Evolutionary conservation across 768 basidiomycete species (phyloP).

Genomic region (Lactifluus piperatus): DNA sequence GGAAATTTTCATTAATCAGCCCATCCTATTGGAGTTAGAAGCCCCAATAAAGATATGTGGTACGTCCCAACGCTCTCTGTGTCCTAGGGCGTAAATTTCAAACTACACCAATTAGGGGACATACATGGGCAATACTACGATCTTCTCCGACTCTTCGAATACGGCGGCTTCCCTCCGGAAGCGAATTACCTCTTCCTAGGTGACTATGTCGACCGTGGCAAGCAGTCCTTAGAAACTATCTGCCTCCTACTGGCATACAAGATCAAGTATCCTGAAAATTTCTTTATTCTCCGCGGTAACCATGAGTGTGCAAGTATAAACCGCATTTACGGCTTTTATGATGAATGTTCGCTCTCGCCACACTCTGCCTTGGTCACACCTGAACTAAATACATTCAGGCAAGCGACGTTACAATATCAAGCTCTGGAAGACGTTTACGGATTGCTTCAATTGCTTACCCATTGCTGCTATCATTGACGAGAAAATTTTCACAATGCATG

Average conservation of each 20-base stretch:
- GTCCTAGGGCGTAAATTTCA: background rate
- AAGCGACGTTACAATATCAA: slow-evolving; percentile 99
- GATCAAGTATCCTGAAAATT: slow-evolving; percentile 99
- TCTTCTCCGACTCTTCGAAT: slow-evolving; percentile 94
- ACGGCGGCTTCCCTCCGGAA: slow-evolving; percentile 99
- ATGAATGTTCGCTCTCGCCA: slow-evolving; percentile 71
- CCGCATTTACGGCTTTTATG: slow-evolving; percentile 99
- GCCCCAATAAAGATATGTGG: slow-evolving; percentile 99
- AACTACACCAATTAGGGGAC: slow-evolving; percentile 53
- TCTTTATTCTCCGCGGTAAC: slow-evolving; percentile 98
- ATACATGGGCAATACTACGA: slow-evolving; percentile 99
- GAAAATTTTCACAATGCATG: slow-evolving; percentile 99
- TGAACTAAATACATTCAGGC: slow-evolving; percentile 42
- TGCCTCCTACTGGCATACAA: slow-evolving; percentile 98
- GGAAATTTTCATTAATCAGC: slow-evolving; percentile 99
- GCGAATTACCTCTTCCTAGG: slow-evolving; percentile 99
- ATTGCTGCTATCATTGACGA: slow-evolving; percentile 99
- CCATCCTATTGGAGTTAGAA: slow-evolving; percentile 94
- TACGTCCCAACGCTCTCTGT: slow-evolving; percentile 34
- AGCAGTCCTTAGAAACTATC: slow-evolving; percentile 99
- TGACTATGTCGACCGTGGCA: slow-evolving; percentile 98
- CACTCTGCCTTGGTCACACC: background rate
- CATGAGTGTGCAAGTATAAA: slow-evolving; percentile 99
- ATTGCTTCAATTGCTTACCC: slow-evolving; percentile 99
- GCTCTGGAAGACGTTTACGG: slow-evolving; percentile 99